These are phyloP conservation scores for Melastoma malabathricum DNA, from an alignment of 345 rosid species.

Conservation along the genomic window DNA sequence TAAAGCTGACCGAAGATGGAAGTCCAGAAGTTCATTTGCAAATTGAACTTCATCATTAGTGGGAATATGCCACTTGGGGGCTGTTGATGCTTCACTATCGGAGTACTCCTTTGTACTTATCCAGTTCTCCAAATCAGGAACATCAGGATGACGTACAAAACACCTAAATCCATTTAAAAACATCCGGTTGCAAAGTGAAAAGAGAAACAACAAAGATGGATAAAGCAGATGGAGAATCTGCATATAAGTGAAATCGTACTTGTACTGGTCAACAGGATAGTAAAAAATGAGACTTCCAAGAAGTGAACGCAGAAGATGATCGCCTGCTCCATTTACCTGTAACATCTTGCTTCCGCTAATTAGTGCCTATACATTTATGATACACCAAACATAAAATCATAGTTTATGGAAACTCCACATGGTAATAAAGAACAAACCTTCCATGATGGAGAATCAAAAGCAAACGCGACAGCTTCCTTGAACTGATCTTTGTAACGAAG, in stretches of 20 bases:
- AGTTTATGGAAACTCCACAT: too few relatives aligned
- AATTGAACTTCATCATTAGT: slow-evolving; percentile 72
- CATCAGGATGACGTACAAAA: slow-evolving; percentile 62
- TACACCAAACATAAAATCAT: too few relatives aligned
- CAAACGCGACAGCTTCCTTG: slow-evolving; percentile 59
- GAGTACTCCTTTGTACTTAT: slow-evolving; percentile 73
- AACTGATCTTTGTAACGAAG: slow-evolving; percentile 60
- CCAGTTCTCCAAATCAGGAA: slow-evolving; percentile 79
- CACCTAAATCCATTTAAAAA: slow-evolving; percentile 33
- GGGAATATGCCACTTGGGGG: slow-evolving; percentile 88
- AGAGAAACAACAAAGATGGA: slow-evolving; percentile 3
- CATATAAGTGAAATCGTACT: slow-evolving; percentile 23
- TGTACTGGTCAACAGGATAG: slow-evolving; percentile 84
- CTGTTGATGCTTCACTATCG: slow-evolving; percentile 27
- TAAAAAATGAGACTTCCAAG: slow-evolving; percentile 81
- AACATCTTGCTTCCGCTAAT: slow-evolving; percentile 1
- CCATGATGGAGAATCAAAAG: slow-evolving; percentile 94
- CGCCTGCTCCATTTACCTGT: slow-evolving; percentile 94
- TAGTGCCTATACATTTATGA: not conserved
- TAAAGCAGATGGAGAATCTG: slow-evolving; percentile 4
- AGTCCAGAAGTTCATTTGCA: slow-evolving; percentile 84
- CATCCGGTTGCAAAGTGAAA: not conserved
- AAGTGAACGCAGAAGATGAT: slow-evolving; percentile 83
- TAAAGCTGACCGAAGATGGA: slow-evolving; percentile 79
- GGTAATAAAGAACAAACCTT: slow-evolving; percentile 38